phyloP scores from a whole-genome alignment of 2,329 filamentous ascomycete species.

The Sclerotinia minor region DNA sequence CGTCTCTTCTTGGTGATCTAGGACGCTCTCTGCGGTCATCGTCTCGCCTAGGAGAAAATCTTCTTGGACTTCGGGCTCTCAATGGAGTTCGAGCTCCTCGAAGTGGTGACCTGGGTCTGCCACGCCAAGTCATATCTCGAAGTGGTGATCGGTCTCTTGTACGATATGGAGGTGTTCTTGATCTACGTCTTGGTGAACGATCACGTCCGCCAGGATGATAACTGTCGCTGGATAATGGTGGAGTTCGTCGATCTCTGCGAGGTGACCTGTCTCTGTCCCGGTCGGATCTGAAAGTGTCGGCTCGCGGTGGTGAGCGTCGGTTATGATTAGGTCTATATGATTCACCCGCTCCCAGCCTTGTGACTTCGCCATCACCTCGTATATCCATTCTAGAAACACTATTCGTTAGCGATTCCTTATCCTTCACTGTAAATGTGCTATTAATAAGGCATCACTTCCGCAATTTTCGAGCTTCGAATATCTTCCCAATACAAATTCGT shows the following conservation, averaged over 20 bases:
- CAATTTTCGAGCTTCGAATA: neutral
- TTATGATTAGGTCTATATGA: constrained; percentile 39
- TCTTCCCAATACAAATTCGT: neutral
- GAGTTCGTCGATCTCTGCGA: constrained; percentile 34
- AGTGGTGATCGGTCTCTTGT: constrained; percentile 37
- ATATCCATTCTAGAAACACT: constrained; percentile 23
- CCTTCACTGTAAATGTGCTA: neutral
- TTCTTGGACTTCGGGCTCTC: constrained; percentile 39
- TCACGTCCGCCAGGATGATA: constrained; percentile 37
- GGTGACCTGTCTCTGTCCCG: constrained; percentile 36
- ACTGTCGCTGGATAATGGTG: constrained; percentile 36
- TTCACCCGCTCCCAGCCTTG: constrained; percentile 41
- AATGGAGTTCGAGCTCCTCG: constrained; percentile 43
- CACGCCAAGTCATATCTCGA: constrained; percentile 34
- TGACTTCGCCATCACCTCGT: constrained; percentile 42
- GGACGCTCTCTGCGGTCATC: constrained; percentile 45
- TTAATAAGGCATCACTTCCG: neutral
- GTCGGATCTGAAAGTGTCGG: constrained; percentile 36
- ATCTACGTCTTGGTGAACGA: constrained; percentile 39
- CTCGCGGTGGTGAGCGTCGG: constrained; percentile 38
- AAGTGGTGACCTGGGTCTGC: constrained; percentile 36
- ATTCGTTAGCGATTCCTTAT: constrained; percentile 26
- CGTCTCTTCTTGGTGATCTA: constrained; percentile 39
- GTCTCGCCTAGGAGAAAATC: constrained; percentile 43
- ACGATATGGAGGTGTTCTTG: constrained; percentile 38